Evolutionary conservation across 192 early-diverging fungal species (phyloP).

Genomic region (Backusella tuberculispora): DNA sequence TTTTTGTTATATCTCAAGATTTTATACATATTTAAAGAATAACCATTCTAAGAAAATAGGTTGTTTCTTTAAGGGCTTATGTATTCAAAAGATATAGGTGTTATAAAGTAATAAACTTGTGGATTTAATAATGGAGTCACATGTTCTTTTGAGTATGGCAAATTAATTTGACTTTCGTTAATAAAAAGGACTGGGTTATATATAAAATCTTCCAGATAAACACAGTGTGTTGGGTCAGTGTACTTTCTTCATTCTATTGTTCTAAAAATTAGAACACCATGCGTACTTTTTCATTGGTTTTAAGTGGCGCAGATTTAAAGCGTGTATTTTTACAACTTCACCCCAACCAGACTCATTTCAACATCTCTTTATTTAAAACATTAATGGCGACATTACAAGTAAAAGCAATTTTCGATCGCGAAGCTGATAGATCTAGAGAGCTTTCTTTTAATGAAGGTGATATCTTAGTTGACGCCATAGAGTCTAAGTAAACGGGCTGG

Average conservation of each 20-base stretch:
- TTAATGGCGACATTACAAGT: slow-evolving; percentile 36
- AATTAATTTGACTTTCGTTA: no score
- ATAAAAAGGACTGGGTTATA: no score
- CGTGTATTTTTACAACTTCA: not conserved
- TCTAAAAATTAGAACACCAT: not conserved
- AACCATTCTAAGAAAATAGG: no score
- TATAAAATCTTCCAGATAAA: no score
- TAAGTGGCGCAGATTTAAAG: not conserved
- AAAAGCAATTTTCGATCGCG: slow-evolving; percentile 60
- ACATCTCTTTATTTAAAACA: not conserved
- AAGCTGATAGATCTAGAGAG: slow-evolving; percentile 58
- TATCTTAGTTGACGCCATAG: slow-evolving; percentile 50
- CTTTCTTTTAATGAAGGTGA: slow-evolving; percentile 60
- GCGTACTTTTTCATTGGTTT: not conserved
- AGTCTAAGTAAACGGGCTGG: slow-evolving; percentile 60
- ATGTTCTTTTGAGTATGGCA: no score
- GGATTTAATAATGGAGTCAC: no score
- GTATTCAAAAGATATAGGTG: no score
- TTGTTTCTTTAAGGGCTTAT: no score
- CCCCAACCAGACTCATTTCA: no score
- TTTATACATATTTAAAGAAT: no score
- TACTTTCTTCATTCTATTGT: not conserved
- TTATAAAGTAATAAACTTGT: no score
- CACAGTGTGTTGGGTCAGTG: not conserved
- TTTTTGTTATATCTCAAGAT: no score